Evolutionary conservation across 306 rosid genomes (phyloP).

Genomic region (Parietaria judaica): DNA sequence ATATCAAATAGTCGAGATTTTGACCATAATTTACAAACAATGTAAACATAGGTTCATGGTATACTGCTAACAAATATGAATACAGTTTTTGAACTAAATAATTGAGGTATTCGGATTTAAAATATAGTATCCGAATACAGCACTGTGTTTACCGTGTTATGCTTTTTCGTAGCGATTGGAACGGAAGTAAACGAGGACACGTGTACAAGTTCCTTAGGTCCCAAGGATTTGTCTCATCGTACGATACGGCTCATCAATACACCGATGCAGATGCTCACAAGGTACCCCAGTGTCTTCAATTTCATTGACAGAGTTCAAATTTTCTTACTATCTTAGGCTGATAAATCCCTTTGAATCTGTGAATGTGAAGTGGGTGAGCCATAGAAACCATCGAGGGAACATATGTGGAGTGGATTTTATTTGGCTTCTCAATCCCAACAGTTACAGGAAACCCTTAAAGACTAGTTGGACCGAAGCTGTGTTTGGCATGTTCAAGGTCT

Average conservation of each 20-base stretch:
- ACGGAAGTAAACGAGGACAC: slow-evolving; percentile 97
- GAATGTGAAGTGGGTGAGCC: slow-evolving; percentile 81
- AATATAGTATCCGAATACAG: too few relatives aligned
- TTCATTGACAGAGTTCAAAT: neutral
- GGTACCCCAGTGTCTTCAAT: slow-evolving; percentile 34
- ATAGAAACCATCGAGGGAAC: slow-evolving; percentile 91
- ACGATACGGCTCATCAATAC: slow-evolving; percentile 89
- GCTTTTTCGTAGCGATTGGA: slow-evolving; percentile 71
- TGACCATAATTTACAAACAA: too few relatives aligned
- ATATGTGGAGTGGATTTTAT: slow-evolving; percentile 94
- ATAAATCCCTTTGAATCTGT: neutral
- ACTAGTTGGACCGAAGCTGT: slow-evolving; percentile 82
- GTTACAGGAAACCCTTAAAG: slow-evolving; percentile 51
- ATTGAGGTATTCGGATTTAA: too few relatives aligned
- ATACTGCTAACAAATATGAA: too few relatives aligned
- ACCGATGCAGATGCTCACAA: slow-evolving; percentile 85
- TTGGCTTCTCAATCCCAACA: slow-evolving; percentile 86
- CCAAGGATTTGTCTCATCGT: slow-evolving; percentile 86
- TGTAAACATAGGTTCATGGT: too few relatives aligned
- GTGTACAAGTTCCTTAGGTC: slow-evolving; percentile 91
- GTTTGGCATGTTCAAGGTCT: slow-evolving; percentile 78
- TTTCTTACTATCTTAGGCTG: neutral
- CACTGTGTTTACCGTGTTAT: slow-evolving; percentile 4
- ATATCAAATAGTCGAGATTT: too few relatives aligned
- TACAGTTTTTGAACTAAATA: too few relatives aligned